Evolutionary conservation across 805 yeast species (phyloP).

Genomic region (Millerozyma miso): DNA sequence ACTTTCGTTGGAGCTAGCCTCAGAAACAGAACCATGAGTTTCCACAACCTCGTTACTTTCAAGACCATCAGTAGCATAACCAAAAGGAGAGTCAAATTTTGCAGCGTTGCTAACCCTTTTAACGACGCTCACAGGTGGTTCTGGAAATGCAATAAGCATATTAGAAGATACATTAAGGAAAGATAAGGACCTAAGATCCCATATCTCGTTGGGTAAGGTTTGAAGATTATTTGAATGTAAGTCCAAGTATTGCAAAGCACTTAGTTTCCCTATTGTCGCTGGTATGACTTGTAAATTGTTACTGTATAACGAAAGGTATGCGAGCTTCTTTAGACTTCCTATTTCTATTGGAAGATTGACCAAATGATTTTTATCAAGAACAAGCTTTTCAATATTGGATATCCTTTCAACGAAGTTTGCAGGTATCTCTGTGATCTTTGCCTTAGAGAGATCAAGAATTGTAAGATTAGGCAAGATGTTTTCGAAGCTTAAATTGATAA

Average conservation of each 20-base stretch:
- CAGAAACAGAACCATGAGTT: neutral
- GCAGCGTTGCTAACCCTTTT: slow-evolving; percentile 29
- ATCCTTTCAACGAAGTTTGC: slow-evolving; percentile 57
- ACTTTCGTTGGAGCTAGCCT: neutral
- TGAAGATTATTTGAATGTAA: slow-evolving; percentile 82
- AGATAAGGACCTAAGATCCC: slow-evolving; percentile 56
- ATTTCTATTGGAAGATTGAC: slow-evolving; percentile 71
- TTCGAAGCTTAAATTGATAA: slow-evolving; percentile 59
- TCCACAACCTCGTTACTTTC: neutral
- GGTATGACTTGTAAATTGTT: slow-evolving; percentile 78
- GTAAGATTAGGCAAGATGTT: slow-evolving; percentile 59
- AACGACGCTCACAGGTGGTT: slow-evolving; percentile 36
- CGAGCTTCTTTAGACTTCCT: slow-evolving; percentile 52
- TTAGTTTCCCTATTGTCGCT: slow-evolving; percentile 53
- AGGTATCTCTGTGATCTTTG: slow-evolving; percentile 74
- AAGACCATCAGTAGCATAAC: neutral
- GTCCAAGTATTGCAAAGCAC: slow-evolving; percentile 63
- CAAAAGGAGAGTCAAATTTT: slow-evolving; percentile 14
- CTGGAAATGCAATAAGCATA: slow-evolving; percentile 56
- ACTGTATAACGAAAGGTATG: slow-evolving; percentile 63
- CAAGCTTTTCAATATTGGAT: slow-evolving; percentile 65
- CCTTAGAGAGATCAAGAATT: slow-evolving; percentile 72
- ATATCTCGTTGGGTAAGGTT: slow-evolving; percentile 59
- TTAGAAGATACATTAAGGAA: slow-evolving; percentile 72
- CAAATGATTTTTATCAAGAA: slow-evolving; percentile 77